phyloP scores from a whole-genome alignment of 169 alveolate genomes.

The Plasmodium relictum region DNA sequence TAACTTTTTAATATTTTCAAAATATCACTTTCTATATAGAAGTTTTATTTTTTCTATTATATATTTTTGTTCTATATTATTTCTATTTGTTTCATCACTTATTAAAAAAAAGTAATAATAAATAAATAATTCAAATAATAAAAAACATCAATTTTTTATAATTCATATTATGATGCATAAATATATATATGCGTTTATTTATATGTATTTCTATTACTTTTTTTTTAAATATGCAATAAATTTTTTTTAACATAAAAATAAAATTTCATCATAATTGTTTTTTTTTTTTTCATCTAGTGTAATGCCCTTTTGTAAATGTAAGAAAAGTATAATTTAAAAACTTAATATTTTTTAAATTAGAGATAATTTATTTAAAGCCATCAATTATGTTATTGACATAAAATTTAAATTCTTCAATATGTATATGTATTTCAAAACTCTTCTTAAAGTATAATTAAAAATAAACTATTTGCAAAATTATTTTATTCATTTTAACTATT shows the following conservation, averaged over 20 bases:
- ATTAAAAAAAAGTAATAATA: background rate
- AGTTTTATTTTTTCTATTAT: background rate
- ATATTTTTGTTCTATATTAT: background rate
- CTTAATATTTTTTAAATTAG: conserved; percentile 12
- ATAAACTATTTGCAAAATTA: no score
- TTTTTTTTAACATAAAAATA: background rate
- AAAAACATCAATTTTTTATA: background rate
- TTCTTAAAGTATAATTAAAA: no score
- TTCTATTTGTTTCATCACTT: conserved; percentile 13
- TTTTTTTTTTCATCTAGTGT: background rate
- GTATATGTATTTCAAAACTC: background rate
- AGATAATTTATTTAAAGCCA: conserved; percentile 11
- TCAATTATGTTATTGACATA: background rate
- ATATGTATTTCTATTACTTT: background rate
- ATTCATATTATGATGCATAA: background rate
- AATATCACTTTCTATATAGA: background rate
- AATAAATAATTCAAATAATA: conserved; percentile 5
- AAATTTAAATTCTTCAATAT: background rate
- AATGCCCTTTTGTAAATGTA: conserved; percentile 2
- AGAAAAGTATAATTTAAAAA: conserved; percentile 18
- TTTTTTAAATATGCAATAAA: conserved; percentile 9
- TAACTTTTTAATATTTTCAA: conserved; percentile 25
- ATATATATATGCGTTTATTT: background rate
- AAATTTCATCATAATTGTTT: background rate
- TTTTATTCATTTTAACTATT: no score